phyloP scores from a whole-genome alignment of 1,284 basidiomycete genomes.

The Cutaneotrichosporon sp. region DNA sequence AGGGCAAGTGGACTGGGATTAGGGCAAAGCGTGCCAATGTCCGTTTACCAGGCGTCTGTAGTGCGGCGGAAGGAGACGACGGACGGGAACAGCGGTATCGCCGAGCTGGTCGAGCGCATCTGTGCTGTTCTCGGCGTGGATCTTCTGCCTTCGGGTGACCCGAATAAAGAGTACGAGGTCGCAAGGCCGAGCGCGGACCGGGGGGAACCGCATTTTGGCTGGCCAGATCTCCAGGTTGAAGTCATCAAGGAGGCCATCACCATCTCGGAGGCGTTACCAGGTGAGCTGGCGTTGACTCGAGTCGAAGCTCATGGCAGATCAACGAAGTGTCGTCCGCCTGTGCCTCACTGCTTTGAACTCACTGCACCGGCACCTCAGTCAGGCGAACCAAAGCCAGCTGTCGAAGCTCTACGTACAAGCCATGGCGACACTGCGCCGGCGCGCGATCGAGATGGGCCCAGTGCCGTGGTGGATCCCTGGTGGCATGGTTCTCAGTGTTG shows the following conservation, averaged over 20 bases:
- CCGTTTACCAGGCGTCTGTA: slow-evolving; percentile 50
- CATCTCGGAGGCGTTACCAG: slow-evolving; percentile 84
- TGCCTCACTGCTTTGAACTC: slow-evolving; percentile 65
- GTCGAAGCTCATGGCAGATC: slow-evolving; percentile 13
- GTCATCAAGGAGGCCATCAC: slow-evolving; percentile 84
- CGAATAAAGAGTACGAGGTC: slow-evolving; percentile 14
- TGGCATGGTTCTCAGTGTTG: slow-evolving; percentile 70
- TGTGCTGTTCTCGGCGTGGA: slow-evolving; percentile 55
- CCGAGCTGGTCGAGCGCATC: slow-evolving; percentile 65
- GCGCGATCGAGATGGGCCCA: slow-evolving; percentile 60
- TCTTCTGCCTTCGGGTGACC: slow-evolving; percentile 6
- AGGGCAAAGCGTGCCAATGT: neutral
- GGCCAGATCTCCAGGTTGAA: slow-evolving; percentile 88
- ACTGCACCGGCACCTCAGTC: slow-evolving; percentile 61
- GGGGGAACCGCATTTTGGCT: slow-evolving; percentile 58
- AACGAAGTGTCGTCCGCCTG: slow-evolving; percentile 29
- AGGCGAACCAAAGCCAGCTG: slow-evolving; percentile 71
- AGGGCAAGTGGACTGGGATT: neutral
- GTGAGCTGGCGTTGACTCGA: slow-evolving; percentile 49
- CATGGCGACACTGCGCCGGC: slow-evolving; percentile 63
- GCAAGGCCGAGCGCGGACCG: slow-evolving; percentile 5
- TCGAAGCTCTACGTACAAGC: slow-evolving; percentile 65
- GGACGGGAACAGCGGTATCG: slow-evolving; percentile 71
- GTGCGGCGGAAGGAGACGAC: slow-evolving; percentile 65
- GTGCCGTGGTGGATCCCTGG: slow-evolving; percentile 77